phyloP scores from a whole-genome alignment of 352 stramenopile genomes.

The Globisporangium camurandrum region DNA sequence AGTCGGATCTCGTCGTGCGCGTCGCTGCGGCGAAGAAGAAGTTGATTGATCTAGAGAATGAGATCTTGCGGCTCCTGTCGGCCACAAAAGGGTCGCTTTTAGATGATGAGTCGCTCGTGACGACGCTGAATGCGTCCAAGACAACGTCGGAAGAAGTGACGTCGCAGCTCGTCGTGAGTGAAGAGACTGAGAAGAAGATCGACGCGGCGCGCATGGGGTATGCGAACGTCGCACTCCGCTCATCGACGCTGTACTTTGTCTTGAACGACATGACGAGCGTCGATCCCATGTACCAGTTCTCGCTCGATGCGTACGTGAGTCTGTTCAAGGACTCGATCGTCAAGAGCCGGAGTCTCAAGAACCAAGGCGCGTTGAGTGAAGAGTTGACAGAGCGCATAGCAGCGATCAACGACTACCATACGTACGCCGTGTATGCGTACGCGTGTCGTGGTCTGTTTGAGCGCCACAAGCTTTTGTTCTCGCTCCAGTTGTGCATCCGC shows the following conservation, averaged over 20 bases:
- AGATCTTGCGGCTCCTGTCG: slow-evolving; percentile 90
- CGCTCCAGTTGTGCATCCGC: slow-evolving; percentile 90
- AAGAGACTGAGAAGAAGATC: slow-evolving; percentile 95
- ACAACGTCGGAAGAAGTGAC: slow-evolving; percentile 92
- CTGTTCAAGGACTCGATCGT: slow-evolving; percentile 94
- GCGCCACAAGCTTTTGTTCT: slow-evolving; percentile 94
- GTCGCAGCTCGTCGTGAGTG: slow-evolving; percentile 88
- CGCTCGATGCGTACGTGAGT: slow-evolving; percentile 91
- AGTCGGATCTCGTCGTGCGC: slow-evolving; percentile 85
- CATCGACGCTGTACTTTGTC: slow-evolving; percentile 94
- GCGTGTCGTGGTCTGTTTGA: slow-evolving; percentile 94
- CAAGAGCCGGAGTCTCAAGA: slow-evolving; percentile 75
- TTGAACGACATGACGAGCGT: slow-evolving; percentile 93
- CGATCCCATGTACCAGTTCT: slow-evolving; percentile 98
- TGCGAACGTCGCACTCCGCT: slow-evolving; percentile 85
- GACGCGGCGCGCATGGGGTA: slow-evolving; percentile 92
- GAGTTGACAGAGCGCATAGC: slow-evolving; percentile 84
- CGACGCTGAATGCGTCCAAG: slow-evolving; percentile 94
- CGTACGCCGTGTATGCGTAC: slow-evolving; percentile 93
- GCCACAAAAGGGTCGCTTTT: slow-evolving; percentile 90
- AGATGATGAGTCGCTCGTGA: slow-evolving; percentile 92
- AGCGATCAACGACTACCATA: slow-evolving; percentile 95
- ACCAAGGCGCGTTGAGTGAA: slow-evolving; percentile 69
- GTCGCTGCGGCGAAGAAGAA: slow-evolving; percentile 93
- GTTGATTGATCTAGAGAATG: slow-evolving; percentile 93